A percentile compares a stretch with the other conserved stretches of the same genome.
phyloP scores from a whole-genome alignment of 2,329 filamentous ascomycete species.

The Neonectria punicea region DNA sequence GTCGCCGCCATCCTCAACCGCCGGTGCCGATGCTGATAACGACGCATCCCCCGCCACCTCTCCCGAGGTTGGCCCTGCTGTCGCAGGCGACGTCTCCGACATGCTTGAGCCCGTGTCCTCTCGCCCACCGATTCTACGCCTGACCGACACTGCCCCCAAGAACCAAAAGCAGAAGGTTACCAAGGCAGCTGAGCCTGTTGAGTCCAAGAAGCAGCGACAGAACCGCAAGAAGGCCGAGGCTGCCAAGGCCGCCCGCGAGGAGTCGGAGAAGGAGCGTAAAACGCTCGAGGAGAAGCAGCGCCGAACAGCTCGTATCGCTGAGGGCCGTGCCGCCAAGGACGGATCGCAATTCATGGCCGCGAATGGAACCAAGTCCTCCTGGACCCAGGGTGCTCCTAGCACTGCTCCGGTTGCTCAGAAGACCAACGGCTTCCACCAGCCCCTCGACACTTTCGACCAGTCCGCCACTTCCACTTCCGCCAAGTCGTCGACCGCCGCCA shows the following conservation, averaged over 20 bases:
- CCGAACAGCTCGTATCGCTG: slow-evolving; percentile 81
- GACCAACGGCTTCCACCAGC: slow-evolving; percentile 54
- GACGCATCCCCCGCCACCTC: slow-evolving; percentile 78
- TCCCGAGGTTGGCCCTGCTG: slow-evolving; percentile 66
- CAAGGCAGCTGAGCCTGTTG: slow-evolving; percentile 72
- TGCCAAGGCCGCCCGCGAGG: slow-evolving; percentile 78
- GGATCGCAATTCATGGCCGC: slow-evolving; percentile 69
- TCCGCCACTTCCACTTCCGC: slow-evolving; percentile 45
- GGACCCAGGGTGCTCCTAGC: slow-evolving; percentile 52
- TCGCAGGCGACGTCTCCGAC: slow-evolving; percentile 80
- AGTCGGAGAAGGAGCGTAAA: slow-evolving; percentile 82
- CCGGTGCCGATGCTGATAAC: slow-evolving; percentile 81
- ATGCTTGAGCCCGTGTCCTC: slow-evolving; percentile 83
- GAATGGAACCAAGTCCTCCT: slow-evolving; percentile 55
- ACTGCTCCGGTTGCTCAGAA: slow-evolving; percentile 41
- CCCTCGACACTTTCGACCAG: slow-evolving; percentile 68
- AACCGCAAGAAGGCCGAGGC: slow-evolving; percentile 89
- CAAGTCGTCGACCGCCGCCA: slow-evolving; percentile 48
- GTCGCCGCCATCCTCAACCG: slow-evolving; percentile 69
- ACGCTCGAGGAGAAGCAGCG: slow-evolving; percentile 83
- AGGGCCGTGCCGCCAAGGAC: slow-evolving; percentile 85
- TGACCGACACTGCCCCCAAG: slow-evolving; percentile 74
- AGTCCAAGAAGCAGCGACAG: slow-evolving; percentile 96
- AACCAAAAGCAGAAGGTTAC: slow-evolving; percentile 72
- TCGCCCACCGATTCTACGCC: slow-evolving; percentile 79